A percentile compares a stretch with the other conserved stretches of the same genome.
Conservation (phyloP, 768 basidiomycete species). For the Xerocomus brunneocitrinus region DNA sequence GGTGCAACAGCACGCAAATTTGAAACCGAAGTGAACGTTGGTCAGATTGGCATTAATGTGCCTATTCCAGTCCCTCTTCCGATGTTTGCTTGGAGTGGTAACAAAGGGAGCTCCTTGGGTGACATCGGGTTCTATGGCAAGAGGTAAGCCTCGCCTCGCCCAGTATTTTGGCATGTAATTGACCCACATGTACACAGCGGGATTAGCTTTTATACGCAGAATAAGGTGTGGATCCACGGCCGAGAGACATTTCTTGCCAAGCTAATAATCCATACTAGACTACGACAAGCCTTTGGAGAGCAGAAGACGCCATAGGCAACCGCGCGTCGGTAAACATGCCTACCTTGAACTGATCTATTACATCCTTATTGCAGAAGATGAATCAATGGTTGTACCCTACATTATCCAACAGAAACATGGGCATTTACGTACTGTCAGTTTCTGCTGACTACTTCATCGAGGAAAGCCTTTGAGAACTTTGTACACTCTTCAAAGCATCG, state of each 20-base stretch:
- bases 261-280: constrained; percentile 50
- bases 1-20: constrained; percentile 95
- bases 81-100: constrained; percentile 97
- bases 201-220: constrained; percentile 93
- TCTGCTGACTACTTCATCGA: constrained; percentile 55
- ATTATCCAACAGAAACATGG: constrained; percentile 2
- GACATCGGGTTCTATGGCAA: constrained; percentile 92
- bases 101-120: constrained; percentile 82
- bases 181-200: constrained; percentile 44
- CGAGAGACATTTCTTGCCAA: neutral
- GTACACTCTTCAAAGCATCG: constrained; percentile 74
- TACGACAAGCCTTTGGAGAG: constrained; percentile 87
- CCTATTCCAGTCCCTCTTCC: constrained; percentile 89
- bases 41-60: constrained; percentile 91
- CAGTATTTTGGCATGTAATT: neutral
- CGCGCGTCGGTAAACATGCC: constrained; percentile 87
- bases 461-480: constrained; percentile 68
- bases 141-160: constrained; percentile 40
- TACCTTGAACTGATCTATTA: constrained; percentile 45
- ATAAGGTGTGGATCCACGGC: constrained; percentile 55
- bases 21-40: constrained; percentile 81
- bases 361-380: neutral
- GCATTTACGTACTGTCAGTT: constrained; percentile 8
- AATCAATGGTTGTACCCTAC: constrained; percentile 5
- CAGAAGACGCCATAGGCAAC: constrained; percentile 76